These are phyloP conservation scores for Scheffersomyces cryptocercus DNA, from an alignment of 1,139 yeast genomes.

Conservation along the genomic window DNA sequence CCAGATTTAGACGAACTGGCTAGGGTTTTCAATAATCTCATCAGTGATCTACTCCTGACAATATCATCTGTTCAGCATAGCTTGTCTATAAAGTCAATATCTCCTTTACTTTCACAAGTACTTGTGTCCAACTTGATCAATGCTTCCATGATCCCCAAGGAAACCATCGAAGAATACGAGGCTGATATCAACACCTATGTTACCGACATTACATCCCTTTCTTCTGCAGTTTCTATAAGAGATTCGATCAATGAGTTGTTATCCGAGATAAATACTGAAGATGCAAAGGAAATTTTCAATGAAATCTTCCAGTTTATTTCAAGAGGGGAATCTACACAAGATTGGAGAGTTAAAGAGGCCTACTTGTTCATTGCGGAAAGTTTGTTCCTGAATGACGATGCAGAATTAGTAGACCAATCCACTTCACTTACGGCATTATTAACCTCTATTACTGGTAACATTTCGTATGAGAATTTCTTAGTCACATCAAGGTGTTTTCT, in stretches of 20 bases:
- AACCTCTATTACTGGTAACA: constrained; percentile 18
- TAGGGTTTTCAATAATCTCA: constrained; percentile 12
- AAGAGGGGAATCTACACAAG: constrained; percentile 3
- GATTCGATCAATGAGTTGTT: constrained; percentile 55
- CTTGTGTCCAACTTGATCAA: constrained; percentile 25
- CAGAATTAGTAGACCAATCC: constrained; percentile 19
- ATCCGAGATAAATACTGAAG: constrained; percentile 42
- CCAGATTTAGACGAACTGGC: constrained; percentile 19
- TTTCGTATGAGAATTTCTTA: constrained; percentile 23
- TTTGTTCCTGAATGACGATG: constrained; percentile 48
- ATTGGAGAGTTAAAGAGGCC: constrained; percentile 36
- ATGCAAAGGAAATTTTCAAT: constrained; percentile 31
- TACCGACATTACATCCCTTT: constrained; percentile 69
- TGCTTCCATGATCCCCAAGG: constrained; percentile 27
- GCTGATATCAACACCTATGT: constrained; percentile 69
- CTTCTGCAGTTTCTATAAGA: constrained; percentile 48
- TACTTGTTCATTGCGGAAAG: constrained; percentile 40
- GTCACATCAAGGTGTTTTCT: constrained; percentile 49
- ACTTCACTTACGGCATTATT: constrained; percentile 25
- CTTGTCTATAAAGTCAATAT: constrained; percentile 16
- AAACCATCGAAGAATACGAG: constrained; percentile 32
- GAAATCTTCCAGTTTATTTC: constrained; percentile 7
- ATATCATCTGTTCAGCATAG: constrained; percentile 31
- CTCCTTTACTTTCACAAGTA: constrained; percentile 7
- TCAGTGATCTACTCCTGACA: constrained; percentile 24